Evolutionary conservation across 1,284 basidiomycete species (phyloP), one percentile per base, ranked within the genome.

Genomic region (Hortiboletus rubellus): DNA sequence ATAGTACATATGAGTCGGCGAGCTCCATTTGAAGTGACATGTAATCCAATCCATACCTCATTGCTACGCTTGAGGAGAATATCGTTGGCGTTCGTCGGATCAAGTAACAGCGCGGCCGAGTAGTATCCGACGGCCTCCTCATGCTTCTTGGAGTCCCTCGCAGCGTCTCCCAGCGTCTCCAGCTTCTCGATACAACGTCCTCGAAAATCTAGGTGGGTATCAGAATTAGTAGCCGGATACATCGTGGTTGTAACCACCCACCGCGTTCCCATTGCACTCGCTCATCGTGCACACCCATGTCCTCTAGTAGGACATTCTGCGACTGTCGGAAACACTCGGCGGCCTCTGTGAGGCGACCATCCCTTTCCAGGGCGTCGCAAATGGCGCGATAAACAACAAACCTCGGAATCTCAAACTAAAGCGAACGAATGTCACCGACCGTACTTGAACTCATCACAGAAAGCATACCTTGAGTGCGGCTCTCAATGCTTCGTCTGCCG

Each of bases 161-260:
- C 27, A 1, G 7, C 10, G 24, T 61, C 53, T 2, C 60, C 52
- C 1, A 50, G 52, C 8, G 31, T 38, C 34, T 51, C 54, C 3
- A 63, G 27, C 27, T 37, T 44, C 31, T 46, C 15, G 1, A 11
- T 2, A 22, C 44, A 45, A 0, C 52, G 34, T 18, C 15, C 1
- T 6, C 45, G 47, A n/a, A 61, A 64, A 7, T 36, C 59, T 61
- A 44, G 3, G 22, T 2, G 7, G 5, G 5, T n/a, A n/a, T n/a
- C n/a, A 22, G 8, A 27, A 33, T 45, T 2, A 14, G 5, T 1
- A 2, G 27, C 7, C 1, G 7, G n/a, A n/a, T n/a, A n/a, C n/a
- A 3, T 18, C 3, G 11, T n/a, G 1, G 1, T 14, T 33, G 14
- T 5, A 10, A 33, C 4, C 4, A 22, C 51, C 6, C 15, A 55